phyloP scores from a whole-genome alignment of 345 rosid genomes.

The Aquilaria malaccensis region DNA sequence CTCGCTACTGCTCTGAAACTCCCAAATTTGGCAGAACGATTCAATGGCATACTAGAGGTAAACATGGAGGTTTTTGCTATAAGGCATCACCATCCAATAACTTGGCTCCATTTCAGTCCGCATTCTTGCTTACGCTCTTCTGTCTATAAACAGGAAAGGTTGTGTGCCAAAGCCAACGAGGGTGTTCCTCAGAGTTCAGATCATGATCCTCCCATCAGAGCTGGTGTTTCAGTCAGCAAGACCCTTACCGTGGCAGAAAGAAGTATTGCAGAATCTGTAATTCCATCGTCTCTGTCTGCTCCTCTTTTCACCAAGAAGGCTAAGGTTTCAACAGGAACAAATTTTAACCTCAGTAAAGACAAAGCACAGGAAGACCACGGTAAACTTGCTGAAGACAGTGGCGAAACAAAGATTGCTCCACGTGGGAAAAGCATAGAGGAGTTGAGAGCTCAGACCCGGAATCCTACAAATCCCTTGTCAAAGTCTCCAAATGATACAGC shows the following conservation, averaged over 20 bases:
- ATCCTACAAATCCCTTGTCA: conserved; percentile 15
- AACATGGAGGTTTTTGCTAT: not conserved
- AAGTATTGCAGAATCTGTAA: conserved; percentile 25
- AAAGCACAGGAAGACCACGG: conserved; percentile 19
- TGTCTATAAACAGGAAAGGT: conserved; percentile 50
- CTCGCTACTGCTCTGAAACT: conserved; percentile 86
- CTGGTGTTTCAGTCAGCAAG: conserved; percentile 20
- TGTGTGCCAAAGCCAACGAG: conserved; percentile 46
- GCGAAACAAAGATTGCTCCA: conserved; percentile 10
- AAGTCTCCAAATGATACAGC: conserved; percentile 25
- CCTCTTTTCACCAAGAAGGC: conserved; percentile 40
- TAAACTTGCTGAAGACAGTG: conserved; percentile 13
- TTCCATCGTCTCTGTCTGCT: conserved; percentile 30
- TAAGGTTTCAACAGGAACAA: conserved; percentile 25
- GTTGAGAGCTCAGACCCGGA: conserved; percentile 13
- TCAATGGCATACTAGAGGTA: conserved; percentile 80
- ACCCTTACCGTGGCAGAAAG: conserved; percentile 18
- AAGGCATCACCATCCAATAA: not conserved
- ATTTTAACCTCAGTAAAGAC: conserved; percentile 20
- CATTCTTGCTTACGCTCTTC: conserved; percentile 10
- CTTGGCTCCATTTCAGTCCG: not conserved
- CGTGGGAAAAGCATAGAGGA: conserved; percentile 4
- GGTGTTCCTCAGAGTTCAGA: conserved; percentile 10
- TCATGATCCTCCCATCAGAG: conserved; percentile 7
- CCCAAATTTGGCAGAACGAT: conserved; percentile 83